phyloP scores from a whole-genome alignment of 164 flowering plant species.

The Cinnamomum chago region DNA sequence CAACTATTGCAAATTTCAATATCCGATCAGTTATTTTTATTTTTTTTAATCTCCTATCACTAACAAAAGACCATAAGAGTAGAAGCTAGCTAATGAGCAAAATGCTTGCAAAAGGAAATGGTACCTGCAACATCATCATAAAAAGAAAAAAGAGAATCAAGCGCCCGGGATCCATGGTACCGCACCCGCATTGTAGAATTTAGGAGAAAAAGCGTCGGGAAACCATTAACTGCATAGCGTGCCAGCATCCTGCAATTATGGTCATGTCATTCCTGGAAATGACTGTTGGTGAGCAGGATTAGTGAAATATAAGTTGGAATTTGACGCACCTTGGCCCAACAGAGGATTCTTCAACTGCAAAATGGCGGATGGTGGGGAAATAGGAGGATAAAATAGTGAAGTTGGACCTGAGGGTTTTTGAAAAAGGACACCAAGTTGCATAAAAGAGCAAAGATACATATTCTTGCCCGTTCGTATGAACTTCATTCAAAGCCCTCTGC shows the following conservation, averaged over 20 bases:
- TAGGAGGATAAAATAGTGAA: slow-evolving; percentile 59
- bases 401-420: slow-evolving; percentile 51
- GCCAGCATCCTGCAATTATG: slow-evolving; percentile 61
- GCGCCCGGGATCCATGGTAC: slow-evolving; percentile 67
- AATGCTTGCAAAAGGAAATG: neutral
- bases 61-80: neutral
- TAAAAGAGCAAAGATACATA: slow-evolving; percentile 85
- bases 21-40: no score
- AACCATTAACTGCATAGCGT: slow-evolving; percentile 91
- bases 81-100: neutral
- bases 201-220: slow-evolving; percentile 77
- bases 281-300: neutral
- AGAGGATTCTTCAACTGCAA: slow-evolving; percentile 83
- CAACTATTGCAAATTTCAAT: no score
- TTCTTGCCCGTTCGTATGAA: slow-evolving; percentile 39
- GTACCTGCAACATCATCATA: slow-evolving; percentile 76
- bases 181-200: slow-evolving; percentile 79
- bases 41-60: no score
- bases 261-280: slow-evolving; percentile 3
- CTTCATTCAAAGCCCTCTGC: slow-evolving; percentile 58
- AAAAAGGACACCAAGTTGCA: slow-evolving; percentile 98
- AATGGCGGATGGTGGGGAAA: slow-evolving; percentile 81
- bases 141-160: slow-evolving; percentile 57
- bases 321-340: slow-evolving; percentile 74
- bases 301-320: neutral